Evolutionary conservation across 768 basidiomycete species (phyloP).

Genomic region (Leccinum aurantiacum): DNA sequence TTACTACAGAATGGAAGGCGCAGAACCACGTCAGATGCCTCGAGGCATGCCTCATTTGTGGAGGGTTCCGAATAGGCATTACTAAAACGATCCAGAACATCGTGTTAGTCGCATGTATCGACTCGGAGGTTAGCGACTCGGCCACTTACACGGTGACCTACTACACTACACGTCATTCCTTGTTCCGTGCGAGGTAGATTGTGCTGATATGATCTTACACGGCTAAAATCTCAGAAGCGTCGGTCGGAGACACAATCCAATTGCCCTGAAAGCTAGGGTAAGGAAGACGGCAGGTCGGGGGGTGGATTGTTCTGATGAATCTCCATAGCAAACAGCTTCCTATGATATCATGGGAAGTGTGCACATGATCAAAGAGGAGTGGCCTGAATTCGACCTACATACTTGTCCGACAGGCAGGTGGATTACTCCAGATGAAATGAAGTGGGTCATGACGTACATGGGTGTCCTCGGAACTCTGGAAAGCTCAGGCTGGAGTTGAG

Average conservation of each 20-base stretch:
- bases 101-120: slow-evolving; percentile 15
- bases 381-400: background rate
- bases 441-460: slow-evolving; percentile 4
- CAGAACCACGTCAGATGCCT: slow-evolving; percentile 27
- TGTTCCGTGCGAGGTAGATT: background rate
- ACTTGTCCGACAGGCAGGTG: slow-evolving; percentile 7
- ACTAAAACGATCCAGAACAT: slow-evolving; percentile 9
- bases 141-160: slow-evolving; percentile 2
- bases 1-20: slow-evolving; percentile 16
- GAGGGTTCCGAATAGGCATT: slow-evolving; percentile 9
- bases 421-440: slow-evolving; percentile 1
- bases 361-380: slow-evolving; percentile 9
- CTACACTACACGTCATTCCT: background rate
- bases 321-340: slow-evolving; percentile 3
- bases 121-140: slow-evolving; percentile 1
- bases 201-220: background rate
- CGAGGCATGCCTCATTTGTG: slow-evolving; percentile 30
- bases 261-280: background rate
- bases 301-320: background rate
- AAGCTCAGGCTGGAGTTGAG: background rate
- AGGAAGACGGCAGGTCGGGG: no score
- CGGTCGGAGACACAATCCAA: background rate
- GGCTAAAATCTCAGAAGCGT: background rate
- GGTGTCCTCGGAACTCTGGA: background rate
- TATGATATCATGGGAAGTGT: slow-evolving; percentile 5